Conservation (phyloP, 2,329 filamentous ascomycete genomes). For the Pyrenophora seminiperda region DNA sequence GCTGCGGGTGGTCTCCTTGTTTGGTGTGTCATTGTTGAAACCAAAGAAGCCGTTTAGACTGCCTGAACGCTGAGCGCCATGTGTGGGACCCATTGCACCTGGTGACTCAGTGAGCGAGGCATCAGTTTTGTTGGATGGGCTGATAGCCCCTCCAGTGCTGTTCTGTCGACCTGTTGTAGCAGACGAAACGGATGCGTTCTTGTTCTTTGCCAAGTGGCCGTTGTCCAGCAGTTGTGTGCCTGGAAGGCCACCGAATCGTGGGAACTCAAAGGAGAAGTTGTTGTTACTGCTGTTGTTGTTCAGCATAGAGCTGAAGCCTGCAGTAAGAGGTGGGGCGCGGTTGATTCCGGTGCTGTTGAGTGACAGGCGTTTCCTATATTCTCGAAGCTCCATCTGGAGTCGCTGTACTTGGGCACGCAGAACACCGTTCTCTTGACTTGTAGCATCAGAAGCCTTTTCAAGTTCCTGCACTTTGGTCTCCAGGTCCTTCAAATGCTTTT, state of each 20-base stretch:
- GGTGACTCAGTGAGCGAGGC: slow-evolving; percentile 36
- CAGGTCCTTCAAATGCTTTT: slow-evolving; percentile 68
- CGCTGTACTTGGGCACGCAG: slow-evolving; percentile 88
- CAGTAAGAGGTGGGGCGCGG: slow-evolving; percentile 55
- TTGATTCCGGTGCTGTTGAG: slow-evolving; percentile 58
- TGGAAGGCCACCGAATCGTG: slow-evolving; percentile 82
- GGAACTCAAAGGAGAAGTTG: slow-evolving; percentile 95
- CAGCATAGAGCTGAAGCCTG: slow-evolving; percentile 53
- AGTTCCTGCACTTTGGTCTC: slow-evolving; percentile 71
- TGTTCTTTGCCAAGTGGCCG: slow-evolving; percentile 46
- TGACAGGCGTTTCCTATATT: slow-evolving; percentile 87
- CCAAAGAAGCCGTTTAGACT: slow-evolving; percentile 36
- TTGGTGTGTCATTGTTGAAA: slow-evolving; percentile 23
- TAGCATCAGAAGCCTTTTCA: slow-evolving; percentile 80
- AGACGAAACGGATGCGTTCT: slow-evolving; percentile 29
- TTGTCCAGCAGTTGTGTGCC: slow-evolving; percentile 59
- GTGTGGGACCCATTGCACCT: slow-evolving; percentile 36
- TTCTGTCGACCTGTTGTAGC: slow-evolving; percentile 39
- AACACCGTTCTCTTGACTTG: slow-evolving; percentile 83
- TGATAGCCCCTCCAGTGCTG: slow-evolving; percentile 44
- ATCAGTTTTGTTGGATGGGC: slow-evolving; percentile 42
- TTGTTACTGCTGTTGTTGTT: slow-evolving; percentile 68
- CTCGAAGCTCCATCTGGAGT: slow-evolving; percentile 80
- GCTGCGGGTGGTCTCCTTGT: slow-evolving; percentile 27
- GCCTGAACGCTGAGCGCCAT: slow-evolving; percentile 45